Conservation (phyloP, 768 basidiomycete genomes). For the Gloeostereum incarnatum region DNA sequence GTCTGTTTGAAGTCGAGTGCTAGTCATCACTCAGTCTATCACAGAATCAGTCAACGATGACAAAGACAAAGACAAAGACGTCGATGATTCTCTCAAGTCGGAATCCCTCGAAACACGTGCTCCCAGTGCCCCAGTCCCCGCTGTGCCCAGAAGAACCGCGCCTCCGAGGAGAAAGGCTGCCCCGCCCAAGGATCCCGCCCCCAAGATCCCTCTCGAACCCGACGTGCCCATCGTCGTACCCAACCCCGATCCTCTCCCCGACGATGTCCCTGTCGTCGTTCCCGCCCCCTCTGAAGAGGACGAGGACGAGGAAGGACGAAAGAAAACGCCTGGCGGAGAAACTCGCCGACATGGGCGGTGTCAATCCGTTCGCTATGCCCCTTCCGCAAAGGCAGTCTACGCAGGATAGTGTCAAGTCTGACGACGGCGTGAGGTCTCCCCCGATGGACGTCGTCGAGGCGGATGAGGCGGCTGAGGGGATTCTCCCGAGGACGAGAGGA, state of each 20-base stretch:
- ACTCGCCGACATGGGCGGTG: slow-evolving; percentile 53
- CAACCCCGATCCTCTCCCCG: not conserved
- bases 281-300: slow-evolving; percentile 8
- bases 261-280: not conserved
- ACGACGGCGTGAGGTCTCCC: not conserved
- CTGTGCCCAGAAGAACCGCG: slow-evolving; percentile 62
- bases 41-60: not conserved
- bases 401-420: slow-evolving; percentile 1
- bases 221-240: not conserved
- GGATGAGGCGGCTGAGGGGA: not conserved
- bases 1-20: not conserved
- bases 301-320: slow-evolving; percentile 44
- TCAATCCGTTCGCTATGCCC: slow-evolving; percentile 41
- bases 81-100: not conserved
- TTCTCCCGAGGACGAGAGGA: no score
- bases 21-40: not conserved
- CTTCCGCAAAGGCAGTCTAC: slow-evolving; percentile 11
- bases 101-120: slow-evolving; percentile 22
- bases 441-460: not conserved
- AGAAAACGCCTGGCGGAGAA: slow-evolving; percentile 50
- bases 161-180: slow-evolving; percentile 62
- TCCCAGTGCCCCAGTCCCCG: slow-evolving; percentile 54
- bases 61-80: not conserved
- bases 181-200: slow-evolving; percentile 8
- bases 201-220: no score